Evolutionary conservation across 2,329 filamentous ascomycete species (phyloP).

Genomic region (Colletotrichum incanum): DNA sequence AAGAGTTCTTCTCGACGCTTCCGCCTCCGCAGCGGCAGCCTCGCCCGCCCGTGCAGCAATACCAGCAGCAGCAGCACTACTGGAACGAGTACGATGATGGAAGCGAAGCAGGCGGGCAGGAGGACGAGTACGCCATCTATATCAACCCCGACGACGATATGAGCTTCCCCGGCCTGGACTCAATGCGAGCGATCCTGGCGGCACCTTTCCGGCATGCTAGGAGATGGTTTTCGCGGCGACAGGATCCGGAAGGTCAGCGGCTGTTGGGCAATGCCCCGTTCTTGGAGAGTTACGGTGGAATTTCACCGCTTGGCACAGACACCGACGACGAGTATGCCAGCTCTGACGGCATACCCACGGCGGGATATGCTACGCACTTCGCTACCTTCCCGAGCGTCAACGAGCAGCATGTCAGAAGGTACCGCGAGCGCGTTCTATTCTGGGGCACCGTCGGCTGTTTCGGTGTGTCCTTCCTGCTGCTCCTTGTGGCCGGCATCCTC

Average conservation of each 20-base stretch:
- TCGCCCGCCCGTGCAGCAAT: constrained; percentile 46
- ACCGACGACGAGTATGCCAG: constrained; percentile 67
- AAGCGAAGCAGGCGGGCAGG: constrained; percentile 73
- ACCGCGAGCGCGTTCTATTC: constrained; percentile 71
- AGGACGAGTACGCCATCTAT: constrained; percentile 80
- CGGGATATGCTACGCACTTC: constrained; percentile 69
- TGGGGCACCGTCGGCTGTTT: constrained; percentile 70
- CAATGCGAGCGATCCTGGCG: constrained; percentile 68
- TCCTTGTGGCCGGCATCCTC: constrained; percentile 76
- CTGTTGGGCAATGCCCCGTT: constrained; percentile 33
- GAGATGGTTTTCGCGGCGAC: constrained; percentile 61
- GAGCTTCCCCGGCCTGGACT: constrained; percentile 75
- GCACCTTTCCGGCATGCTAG: constrained; percentile 67
- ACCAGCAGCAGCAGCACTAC: constrained; percentile 63
- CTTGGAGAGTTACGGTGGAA: constrained; percentile 44
- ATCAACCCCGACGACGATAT: constrained; percentile 77
- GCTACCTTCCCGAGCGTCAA: constrained; percentile 66
- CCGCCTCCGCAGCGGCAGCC: constrained; percentile 44
- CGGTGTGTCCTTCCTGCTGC: constrained; percentile 72
- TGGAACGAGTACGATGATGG: constrained; percentile 93
- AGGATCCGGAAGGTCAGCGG: constrained; percentile 22
- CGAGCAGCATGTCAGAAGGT: constrained; percentile 65
- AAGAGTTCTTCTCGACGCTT: constrained; percentile 35
- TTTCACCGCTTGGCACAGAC: constrained; percentile 51
- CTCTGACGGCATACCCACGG: constrained; percentile 63